Evolutionary conservation across 78 protist genomes (phyloP), one percentile per base, ranked within the genome.

Genomic region (Dictyostelium intermedium): DNA sequence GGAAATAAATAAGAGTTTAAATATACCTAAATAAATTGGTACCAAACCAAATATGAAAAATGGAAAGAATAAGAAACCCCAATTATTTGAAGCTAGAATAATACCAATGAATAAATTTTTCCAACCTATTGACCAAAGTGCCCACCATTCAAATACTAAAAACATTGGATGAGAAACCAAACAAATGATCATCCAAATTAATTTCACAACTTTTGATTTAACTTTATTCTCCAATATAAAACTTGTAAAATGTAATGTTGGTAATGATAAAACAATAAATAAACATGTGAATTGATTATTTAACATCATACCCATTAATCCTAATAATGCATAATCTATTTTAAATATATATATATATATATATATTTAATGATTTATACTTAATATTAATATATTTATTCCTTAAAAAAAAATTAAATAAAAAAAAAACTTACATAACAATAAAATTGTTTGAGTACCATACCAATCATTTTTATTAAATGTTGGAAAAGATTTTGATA

Each of bases 241-340:
- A 14, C 61, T 63, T 69, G 87, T 80, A 43, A 89, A 37, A 18
- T 89, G 94, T 69, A 80, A 32, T n/a, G 82, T 69, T 45, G 94
- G 94, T 80, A 89, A 30, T 41, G 94, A 89, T 8, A 89, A 35
- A 20, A 78, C 81, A 5, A 89, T 69, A 39, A 89, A 89, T 80
- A 89, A 47, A 89, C 87, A 81, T 43, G 94, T 30, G 35, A 89
- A 89, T 80, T 89, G 94, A 81, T 89, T 89, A 80, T 89, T 89
- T 47, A 78, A 30, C 87, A 89, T 89, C 87, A 89, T 80, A 37
- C 85, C 79, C 87, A 89, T 80, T 47, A 80, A 80, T 7, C 82
- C 41, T 50, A 89, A 20, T 69, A 89, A 89, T 34, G 87, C 25
- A 35, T 80, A 89, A 50, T 89, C 94, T 89, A 70, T n/a, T n/a